Evolutionary conservation across 768 basidiomycete species (phyloP), one percentile per base, ranked within the genome.

Genomic region (Leccinum incarnatum): DNA sequence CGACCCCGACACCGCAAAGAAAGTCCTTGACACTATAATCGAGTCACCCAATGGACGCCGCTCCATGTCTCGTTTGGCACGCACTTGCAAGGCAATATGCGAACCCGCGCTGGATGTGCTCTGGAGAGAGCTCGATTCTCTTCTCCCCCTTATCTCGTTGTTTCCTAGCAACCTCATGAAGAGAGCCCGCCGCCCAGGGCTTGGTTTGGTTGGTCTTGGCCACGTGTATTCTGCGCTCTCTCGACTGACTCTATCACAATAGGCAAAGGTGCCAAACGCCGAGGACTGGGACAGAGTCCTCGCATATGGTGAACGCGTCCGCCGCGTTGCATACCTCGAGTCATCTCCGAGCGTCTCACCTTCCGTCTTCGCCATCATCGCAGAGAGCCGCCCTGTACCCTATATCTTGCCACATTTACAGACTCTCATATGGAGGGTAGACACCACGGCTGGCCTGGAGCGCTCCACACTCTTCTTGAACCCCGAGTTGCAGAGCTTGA

Each of bases 61-160:
- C 51, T 78, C 83, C 47, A 73, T 91, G 58, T 86, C 88, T 52
- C 79, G 89, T 67, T 76, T 92, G 64, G 83, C 89, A 51, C 80
- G 90, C 54, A 90, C 89, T 49, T 91, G 89, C 74, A 83, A 80
- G 62, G 83, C 85, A n/a, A 76, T 90, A 69, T 83, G 79, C 63
- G 88, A 87, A 63, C 88, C 88, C 14, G 83, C 85, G n/a, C 68
- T 91, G 64, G 77, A 85, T 69, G 75, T 86, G 51, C 77, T 92
- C 30, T 92, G 90, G 90, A 83, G 81, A 68, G 90, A 92, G 65
- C 75, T 92, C 56, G 89, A 91, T 70, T 88, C 87, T 12, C 76
- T 91, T 59, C 74, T 84, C 49, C 90, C 90, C 10, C 76, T 92
- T 57, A 76, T 91, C 57, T 85, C 85, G 36, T 69, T 91, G 55